Percentiles rank a stretch among this genome's conserved stretches.
phyloP scores from a whole-genome alignment of 805 yeast genomes.

The Saccharomycopsis guyanensis region DNA sequence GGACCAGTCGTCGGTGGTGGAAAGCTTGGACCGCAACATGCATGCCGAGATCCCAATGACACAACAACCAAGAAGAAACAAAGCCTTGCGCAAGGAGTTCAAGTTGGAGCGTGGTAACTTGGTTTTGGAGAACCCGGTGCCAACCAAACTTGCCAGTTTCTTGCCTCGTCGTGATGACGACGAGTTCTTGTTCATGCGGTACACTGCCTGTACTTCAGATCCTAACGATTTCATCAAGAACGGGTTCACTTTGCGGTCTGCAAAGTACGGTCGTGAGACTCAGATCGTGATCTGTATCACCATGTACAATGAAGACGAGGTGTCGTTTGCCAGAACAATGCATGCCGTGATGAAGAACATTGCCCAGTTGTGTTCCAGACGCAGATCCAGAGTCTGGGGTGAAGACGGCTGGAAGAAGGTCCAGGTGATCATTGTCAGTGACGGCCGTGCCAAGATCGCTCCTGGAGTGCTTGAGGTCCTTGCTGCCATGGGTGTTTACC shows the following conservation, averaged over 20 bases:
- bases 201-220: constrained; percentile 92
- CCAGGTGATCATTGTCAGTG: constrained; percentile 85
- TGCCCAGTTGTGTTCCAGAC: constrained; percentile 76
- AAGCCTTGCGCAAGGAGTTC: constrained; percentile 65
- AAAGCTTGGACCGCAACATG: constrained; percentile 41
- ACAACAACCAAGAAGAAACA: constrained; percentile 51
- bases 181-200: constrained; percentile 93
- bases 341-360: constrained; percentile 92
- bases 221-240: constrained; percentile 75
- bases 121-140: constrained; percentile 89
- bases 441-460: constrained; percentile 85
- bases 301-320: constrained; percentile 95
- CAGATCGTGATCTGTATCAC: constrained; percentile 90
- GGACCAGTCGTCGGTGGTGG: constrained; percentile 24
- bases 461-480: constrained; percentile 80
- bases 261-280: constrained; percentile 82
- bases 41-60: constrained; percentile 31
- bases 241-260: constrained; percentile 83
- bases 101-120: constrained; percentile 72
- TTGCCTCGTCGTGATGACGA: constrained; percentile 83
- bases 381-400: constrained; percentile 87
- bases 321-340: constrained; percentile 83
- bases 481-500: constrained; percentile 94
- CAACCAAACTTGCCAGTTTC: constrained; percentile 77
- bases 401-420: constrained; percentile 95